Evolutionary conservation across 2,329 filamentous ascomycete species (phyloP).

Genomic region (Paecilomyces sp.): DNA sequence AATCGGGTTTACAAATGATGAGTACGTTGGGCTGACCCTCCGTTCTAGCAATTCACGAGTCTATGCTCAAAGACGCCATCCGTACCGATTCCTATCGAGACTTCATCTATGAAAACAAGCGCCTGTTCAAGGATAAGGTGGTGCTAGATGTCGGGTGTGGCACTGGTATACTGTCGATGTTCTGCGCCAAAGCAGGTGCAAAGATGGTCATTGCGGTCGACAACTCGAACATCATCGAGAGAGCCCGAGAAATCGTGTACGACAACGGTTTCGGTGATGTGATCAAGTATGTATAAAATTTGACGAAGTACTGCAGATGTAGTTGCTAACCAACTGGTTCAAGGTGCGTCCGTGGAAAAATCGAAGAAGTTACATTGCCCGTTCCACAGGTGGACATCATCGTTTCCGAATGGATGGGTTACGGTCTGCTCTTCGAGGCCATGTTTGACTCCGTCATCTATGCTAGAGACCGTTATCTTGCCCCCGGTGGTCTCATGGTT

Average conservation of each 20-base stretch:
- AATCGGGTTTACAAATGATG: not conserved
- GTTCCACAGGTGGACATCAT: conserved; percentile 85
- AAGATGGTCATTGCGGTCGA: conserved; percentile 84
- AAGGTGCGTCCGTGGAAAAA: conserved; percentile 69
- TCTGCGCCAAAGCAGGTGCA: conserved; percentile 85
- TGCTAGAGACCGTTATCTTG: conserved; percentile 80
- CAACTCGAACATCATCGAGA: conserved; percentile 82
- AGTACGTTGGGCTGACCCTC: conserved; percentile 3
- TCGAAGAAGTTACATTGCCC: conserved; percentile 77
- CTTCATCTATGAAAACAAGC: conserved; percentile 46
- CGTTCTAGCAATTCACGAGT: conserved; percentile 74
- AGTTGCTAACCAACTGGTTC: not conserved
- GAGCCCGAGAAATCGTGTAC: conserved; percentile 76
- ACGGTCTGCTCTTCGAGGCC: conserved; percentile 85
- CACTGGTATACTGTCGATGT: conserved; percentile 85
- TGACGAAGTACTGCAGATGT: not conserved
- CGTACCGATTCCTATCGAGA: conserved; percentile 89
- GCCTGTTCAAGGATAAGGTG: conserved; percentile 55
- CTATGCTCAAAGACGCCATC: conserved; percentile 86
- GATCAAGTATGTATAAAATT: conserved; percentile 50
- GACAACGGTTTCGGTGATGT: conserved; percentile 66
- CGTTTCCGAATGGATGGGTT: conserved; percentile 97
- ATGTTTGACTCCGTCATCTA: conserved; percentile 92
- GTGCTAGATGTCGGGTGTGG: conserved; percentile 78
- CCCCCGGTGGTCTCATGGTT: conserved; percentile 71